Evolutionary conservation across 257 asterid species (phyloP).

Genomic region (Solanum etuberosum): DNA sequence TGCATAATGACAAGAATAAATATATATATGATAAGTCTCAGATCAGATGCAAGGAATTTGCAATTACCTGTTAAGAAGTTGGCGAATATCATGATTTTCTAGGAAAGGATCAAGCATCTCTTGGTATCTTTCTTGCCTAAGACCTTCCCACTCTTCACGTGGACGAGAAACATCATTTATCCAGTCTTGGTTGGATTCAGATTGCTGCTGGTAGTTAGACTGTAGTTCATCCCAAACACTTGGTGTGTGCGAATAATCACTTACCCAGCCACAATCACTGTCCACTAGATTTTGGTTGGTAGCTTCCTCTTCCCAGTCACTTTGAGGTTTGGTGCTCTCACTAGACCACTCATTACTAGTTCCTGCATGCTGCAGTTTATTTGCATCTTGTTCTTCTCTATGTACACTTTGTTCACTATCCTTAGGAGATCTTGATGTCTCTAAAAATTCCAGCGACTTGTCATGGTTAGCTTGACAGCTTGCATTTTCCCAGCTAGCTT

Average conservation of each 20-base stretch:
- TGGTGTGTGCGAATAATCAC: slow-evolving; percentile 29
- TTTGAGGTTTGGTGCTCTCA: slow-evolving; percentile 11
- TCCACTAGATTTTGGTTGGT: slow-evolving; percentile 21
- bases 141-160: slow-evolving; percentile 79
- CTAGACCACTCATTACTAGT: slow-evolving; percentile 5
- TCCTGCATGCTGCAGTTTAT: slow-evolving; percentile 9
- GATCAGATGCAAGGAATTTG: neutral
- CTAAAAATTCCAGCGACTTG: neutral
- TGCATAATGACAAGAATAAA: neutral
- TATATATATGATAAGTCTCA: neutral
- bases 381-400: slow-evolving; percentile 7
- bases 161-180: slow-evolving; percentile 76
- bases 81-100: slow-evolving; percentile 59
- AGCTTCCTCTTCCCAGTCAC: slow-evolving; percentile 10
- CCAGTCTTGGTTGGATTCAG: slow-evolving; percentile 45
- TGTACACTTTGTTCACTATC: neutral
- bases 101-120: slow-evolving; percentile 86
- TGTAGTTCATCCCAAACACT: slow-evolving; percentile 50
- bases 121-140: slow-evolving; percentile 77
- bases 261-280: slow-evolving; percentile 30
- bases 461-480: slow-evolving; percentile 8
- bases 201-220: slow-evolving; percentile 25
- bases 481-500: slow-evolving; percentile 11
- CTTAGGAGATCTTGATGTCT: neutral
- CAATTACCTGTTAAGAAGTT: slow-evolving; percentile 60